phyloP scores from a whole-genome alignment of 139 green algal genomes.

The Pseudopediastrum boryanum region DNA sequence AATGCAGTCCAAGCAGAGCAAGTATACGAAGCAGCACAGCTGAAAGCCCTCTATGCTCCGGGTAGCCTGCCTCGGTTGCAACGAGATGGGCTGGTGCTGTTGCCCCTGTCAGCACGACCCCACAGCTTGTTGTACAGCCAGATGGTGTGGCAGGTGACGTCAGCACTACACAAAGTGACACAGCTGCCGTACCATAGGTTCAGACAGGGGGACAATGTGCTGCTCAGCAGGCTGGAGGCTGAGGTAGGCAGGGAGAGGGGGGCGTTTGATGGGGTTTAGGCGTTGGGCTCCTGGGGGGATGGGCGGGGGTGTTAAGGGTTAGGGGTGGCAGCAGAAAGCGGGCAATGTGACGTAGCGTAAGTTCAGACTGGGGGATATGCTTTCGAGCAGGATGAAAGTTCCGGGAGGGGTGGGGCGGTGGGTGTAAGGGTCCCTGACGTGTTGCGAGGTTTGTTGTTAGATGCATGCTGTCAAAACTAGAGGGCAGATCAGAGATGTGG shows the following conservation, averaged over 20 bases:
- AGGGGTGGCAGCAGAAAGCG: no score
- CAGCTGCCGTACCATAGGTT: slow-evolving; percentile 64
- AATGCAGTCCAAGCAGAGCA: slow-evolving; percentile 50
- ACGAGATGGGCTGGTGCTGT: slow-evolving; percentile 53
- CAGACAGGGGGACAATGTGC: slow-evolving; percentile 47
- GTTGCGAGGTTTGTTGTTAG: no score
- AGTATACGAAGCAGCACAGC: slow-evolving; percentile 30
- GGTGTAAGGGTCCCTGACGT: no score
- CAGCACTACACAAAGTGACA: background rate
- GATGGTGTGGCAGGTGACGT: slow-evolving; percentile 49
- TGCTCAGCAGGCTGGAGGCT: slow-evolving; percentile 32
- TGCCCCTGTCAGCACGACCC: slow-evolving; percentile 12
- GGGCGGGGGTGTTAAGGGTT: no score
- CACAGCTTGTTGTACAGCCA: slow-evolving; percentile 45
- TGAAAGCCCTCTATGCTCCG: slow-evolving; percentile 43
- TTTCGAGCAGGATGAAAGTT: no score
- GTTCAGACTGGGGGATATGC: no score
- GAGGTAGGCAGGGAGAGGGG: background rate
- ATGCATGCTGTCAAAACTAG: no score
- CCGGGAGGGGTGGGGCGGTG: no score
- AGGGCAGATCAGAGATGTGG: no score
- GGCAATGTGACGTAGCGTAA: no score
- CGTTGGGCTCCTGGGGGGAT: no score
- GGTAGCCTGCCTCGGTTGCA: slow-evolving; percentile 48
- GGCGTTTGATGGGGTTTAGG: no score